Base-by-base conservation (phyloP, 345 rosid species). In the Laguncularia racemosa region DNA sequence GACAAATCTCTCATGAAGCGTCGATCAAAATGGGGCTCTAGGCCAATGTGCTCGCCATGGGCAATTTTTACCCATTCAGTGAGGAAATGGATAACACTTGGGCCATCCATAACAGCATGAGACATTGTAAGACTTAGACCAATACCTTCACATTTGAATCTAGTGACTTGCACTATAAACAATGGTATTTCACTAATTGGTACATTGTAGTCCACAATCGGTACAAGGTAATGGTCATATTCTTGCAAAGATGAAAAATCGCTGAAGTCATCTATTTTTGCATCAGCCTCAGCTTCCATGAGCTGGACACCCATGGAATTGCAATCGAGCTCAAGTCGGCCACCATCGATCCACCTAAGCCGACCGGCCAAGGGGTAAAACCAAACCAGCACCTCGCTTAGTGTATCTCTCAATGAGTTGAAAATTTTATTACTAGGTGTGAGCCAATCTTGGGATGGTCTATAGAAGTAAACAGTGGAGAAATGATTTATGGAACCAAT, bases 331-430 rank as follows among this genome's bases (percentile, higher is more conserved):
- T 71, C 80, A 2, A 84, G 75, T 9, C 86, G 79, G 13, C 81
- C 72, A 0, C 59, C 43, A 3, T 77, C 71, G 14, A 74, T 73
- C 80, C 78, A 77, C 21, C 63, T 49, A 4, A 84, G 67, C 46
- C 86, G 86, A 13, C 86, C 86, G 1, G 86, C 86, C 1, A 84
- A 53, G 6, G 78, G 90, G 57, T 84, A 81, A 13, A 84, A 84
- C n/a, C 66, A 68, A 28, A 79, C 67, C 47, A 84, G 54, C 2
- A 67, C 73, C 19, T 59, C 65, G 51, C 76, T 67, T 21, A 84
- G 62, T 0, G 84, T 81, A n/a, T 43, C 52, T 51, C 55, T 77
- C 0, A 81, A 72, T 50, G 65, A 61, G 56, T 52, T 60, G 46
- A 71, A 44, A 23, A 78, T 52, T 52, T 60, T n/a, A 46, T 68